Percentiles rank a stretch among this genome's conserved stretches.
Conservation (phyloP, 1,284 basidiomycete species). For the Cutaneotrichosporon mucoides region DNA sequence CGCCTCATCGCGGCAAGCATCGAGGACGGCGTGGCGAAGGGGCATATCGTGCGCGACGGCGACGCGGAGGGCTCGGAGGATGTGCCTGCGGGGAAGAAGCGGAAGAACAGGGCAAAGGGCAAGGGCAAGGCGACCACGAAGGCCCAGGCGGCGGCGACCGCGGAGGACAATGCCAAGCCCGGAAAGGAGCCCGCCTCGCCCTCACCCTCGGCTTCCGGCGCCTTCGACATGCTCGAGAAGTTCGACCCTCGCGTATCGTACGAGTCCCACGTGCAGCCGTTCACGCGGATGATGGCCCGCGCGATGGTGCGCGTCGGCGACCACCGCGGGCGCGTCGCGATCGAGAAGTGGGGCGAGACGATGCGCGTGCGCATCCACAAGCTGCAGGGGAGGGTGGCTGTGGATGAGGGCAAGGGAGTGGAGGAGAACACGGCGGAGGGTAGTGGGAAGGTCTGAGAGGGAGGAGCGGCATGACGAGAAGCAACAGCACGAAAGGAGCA, state of each 20-base stretch:
- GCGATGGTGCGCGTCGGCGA: constrained; percentile 31
- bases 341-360: constrained; percentile 3
- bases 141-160: too few species aligned
- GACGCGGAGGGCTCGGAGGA: neutral
- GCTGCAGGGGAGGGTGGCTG: neutral
- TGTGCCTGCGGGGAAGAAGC: neutral
- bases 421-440: neutral
- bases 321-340: constrained; percentile 13
- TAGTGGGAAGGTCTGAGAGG: too few species aligned
- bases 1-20: constrained; percentile 11
- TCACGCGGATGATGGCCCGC: constrained; percentile 25
- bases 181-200: too few species aligned
- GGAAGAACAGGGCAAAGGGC: neutral
- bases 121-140: too few species aligned
- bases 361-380: neutral
- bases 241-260: constrained; percentile 17
- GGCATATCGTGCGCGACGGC: neutral
- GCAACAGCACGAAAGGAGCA: neutral
- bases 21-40: constrained; percentile 4
- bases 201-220: too few species aligned
- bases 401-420: neutral
- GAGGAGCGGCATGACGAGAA: neutral
- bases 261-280: constrained; percentile 30
- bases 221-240: neutral
- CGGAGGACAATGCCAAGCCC: too few species aligned